Evolutionary conservation across 768 basidiomycete species (phyloP).

Genomic region (Lentinula detonsa): DNA sequence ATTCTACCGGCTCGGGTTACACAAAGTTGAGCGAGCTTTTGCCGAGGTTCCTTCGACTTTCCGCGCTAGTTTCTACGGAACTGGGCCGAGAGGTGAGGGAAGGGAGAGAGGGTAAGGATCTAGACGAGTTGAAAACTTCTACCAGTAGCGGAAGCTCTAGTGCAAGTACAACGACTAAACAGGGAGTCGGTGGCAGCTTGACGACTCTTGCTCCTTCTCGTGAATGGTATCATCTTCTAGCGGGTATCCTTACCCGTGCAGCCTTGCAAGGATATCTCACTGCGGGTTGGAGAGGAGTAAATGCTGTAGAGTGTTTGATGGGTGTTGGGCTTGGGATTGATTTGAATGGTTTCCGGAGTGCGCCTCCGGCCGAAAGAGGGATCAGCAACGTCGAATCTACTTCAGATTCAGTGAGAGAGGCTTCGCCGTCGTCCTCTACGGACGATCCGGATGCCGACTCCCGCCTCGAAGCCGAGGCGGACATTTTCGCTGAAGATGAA

Average conservation of each 20-base stretch:
- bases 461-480: slow-evolving; percentile 16
- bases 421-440: background rate
- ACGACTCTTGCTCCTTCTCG: slow-evolving; percentile 57
- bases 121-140: background rate
- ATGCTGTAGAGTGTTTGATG: slow-evolving; percentile 65
- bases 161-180: background rate
- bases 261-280: slow-evolving; percentile 81
- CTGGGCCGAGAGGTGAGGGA: slow-evolving; percentile 65
- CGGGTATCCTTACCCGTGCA: slow-evolving; percentile 74
- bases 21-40: slow-evolving; percentile 63
- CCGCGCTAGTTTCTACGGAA: slow-evolving; percentile 74
- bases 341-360: slow-evolving; percentile 9
- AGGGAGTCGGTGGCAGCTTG: slow-evolving; percentile 6
- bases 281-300: slow-evolving; percentile 71
- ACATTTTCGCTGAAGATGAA: slow-evolving; percentile 6
- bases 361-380: slow-evolving; percentile 11
- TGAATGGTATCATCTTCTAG: slow-evolving; percentile 79
- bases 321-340: slow-evolving; percentile 60
- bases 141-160: background rate
- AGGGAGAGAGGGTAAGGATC: slow-evolving; percentile 33
- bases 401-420: background rate
- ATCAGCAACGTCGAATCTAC: background rate
- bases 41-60: slow-evolving; percentile 68
- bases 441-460: slow-evolving; percentile 7
- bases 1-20: slow-evolving; percentile 42